phyloP scores from a whole-genome alignment of 768 basidiomycete genomes.

The Boletus sp. region DNA sequence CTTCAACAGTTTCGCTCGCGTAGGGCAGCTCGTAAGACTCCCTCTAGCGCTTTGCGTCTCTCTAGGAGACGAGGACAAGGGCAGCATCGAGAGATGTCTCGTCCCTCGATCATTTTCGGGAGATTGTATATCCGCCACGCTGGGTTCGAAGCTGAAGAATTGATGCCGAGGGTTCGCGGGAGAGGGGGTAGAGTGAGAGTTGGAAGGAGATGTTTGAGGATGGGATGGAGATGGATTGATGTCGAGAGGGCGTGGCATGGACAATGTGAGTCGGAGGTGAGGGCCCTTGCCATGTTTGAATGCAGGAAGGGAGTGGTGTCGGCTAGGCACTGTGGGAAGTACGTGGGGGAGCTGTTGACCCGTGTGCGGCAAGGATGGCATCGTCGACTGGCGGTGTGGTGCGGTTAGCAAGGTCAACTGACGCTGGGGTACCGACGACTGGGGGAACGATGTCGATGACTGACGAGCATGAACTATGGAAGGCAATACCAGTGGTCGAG shows the following conservation, averaged over 20 bases:
- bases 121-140: neutral
- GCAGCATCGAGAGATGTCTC: slow-evolving; percentile 21
- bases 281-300: slow-evolving; percentile 6
- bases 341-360: neutral
- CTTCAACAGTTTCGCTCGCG: slow-evolving; percentile 16
- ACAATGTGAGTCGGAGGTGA: neutral
- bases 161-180: neutral
- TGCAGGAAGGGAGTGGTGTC: slow-evolving; percentile 25
- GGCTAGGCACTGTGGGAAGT: slow-evolving; percentile 3
- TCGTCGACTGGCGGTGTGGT: slow-evolving; percentile 12
- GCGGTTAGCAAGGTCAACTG: neutral
- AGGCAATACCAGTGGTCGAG: slow-evolving; percentile 10
- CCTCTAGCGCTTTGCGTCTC: neutral
- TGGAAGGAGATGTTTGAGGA: slow-evolving; percentile 9
- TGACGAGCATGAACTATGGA: slow-evolving; percentile 3
- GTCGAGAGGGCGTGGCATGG: neutral
- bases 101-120: neutral
- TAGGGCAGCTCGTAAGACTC: slow-evolving; percentile 2
- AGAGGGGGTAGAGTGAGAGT: slow-evolving; percentile 1
- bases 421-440: neutral
- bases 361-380: neutral
- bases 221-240: neutral
- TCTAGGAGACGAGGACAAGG: slow-evolving; percentile 8
- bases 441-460: slow-evolving; percentile 4
- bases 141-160: neutral